phyloP scores from a whole-genome alignment of 1,284 basidiomycete genomes.

The Boletus sp. region DNA sequence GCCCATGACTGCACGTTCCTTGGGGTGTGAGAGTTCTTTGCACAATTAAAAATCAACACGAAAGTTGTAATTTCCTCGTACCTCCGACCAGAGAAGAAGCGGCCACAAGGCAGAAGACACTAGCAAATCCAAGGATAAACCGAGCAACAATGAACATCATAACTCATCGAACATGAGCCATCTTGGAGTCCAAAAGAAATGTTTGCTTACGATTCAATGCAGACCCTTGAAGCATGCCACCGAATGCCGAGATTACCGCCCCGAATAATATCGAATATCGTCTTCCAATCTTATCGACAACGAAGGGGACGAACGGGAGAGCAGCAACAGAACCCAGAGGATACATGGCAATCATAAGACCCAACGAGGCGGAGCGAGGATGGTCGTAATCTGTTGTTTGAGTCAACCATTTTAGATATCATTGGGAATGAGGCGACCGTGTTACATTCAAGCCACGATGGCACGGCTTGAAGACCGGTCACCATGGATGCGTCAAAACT shows the following conservation, averaged over 20 bases:
- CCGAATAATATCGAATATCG: neutral
- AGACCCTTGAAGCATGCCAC: neutral
- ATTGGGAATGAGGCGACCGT: too few relatives aligned
- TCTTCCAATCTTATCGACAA: slow-evolving; percentile 8
- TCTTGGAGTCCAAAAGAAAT: neutral
- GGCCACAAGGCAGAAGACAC: slow-evolving; percentile 12
- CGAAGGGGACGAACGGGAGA: slow-evolving; percentile 7
- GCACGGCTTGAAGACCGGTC: slow-evolving; percentile 15
- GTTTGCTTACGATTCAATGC: neutral
- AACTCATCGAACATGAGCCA: slow-evolving; percentile 2
- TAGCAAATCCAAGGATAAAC: slow-evolving; percentile 13
- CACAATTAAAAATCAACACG: neutral
- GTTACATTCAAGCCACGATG: slow-evolving; percentile 18
- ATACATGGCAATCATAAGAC: slow-evolving; percentile 17
- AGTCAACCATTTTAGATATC: neutral
- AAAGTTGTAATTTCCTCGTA: neutral
- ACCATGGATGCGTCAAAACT: slow-evolving; percentile 9
- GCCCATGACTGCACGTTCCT: slow-evolving; percentile 25
- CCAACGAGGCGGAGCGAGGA: slow-evolving; percentile 13
- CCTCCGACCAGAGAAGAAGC: slow-evolving; percentile 18
- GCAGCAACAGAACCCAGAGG: slow-evolving; percentile 13
- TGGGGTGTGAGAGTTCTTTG: slow-evolving; percentile 12
- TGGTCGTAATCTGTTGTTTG: slow-evolving; percentile 7
- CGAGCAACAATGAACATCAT: slow-evolving; percentile 17
- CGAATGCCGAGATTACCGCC: neutral